Conservation (phyloP, 768 basidiomycete species). For the Mycena vulgaris region DNA sequence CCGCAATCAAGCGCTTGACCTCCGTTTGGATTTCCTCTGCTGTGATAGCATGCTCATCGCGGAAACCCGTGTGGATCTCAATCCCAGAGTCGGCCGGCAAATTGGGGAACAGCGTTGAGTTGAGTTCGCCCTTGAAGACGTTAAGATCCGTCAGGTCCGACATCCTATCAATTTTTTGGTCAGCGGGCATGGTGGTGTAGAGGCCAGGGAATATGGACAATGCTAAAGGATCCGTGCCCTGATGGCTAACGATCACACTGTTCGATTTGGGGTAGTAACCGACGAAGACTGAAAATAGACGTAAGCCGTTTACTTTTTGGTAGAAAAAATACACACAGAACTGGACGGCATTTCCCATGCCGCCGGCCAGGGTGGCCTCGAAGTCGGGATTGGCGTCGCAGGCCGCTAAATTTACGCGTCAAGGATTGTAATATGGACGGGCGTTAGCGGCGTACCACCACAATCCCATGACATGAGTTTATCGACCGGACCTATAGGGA, state of each 20-base stretch:
- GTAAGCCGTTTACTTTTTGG: neutral
- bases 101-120: slow-evolving; percentile 65
- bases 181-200: no score
- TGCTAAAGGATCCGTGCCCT: slow-evolving; percentile 66
- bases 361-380: slow-evolving; percentile 48
- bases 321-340: slow-evolving; percentile 45
- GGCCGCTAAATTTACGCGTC: slow-evolving; percentile 40
- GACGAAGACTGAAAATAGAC: slow-evolving; percentile 47
- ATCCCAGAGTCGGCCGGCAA: slow-evolving; percentile 51
- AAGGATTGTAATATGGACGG: neutral
- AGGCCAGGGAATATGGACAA: slow-evolving; percentile 54
- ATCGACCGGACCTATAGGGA: slow-evolving; percentile 34
- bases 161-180: slow-evolving; percentile 46
- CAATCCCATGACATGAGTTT: slow-evolving; percentile 50
- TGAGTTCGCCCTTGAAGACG: slow-evolving; percentile 54
- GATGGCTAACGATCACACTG: slow-evolving; percentile 64
- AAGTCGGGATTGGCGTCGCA: slow-evolving; percentile 52
- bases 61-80: slow-evolving; percentile 66
- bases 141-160: slow-evolving; percentile 65
- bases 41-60: slow-evolving; percentile 59
- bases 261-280: slow-evolving; percentile 63
- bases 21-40: slow-evolving; percentile 56
- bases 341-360: slow-evolving; percentile 50
- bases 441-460: slow-evolving; percentile 41
- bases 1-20: slow-evolving; percentile 56